A percentile compares a stretch with the other conserved stretches of the same genome.
These are phyloP conservation scores for Rhynchospora breviuscula DNA, from an alignment of 176 grass and related monocot genomes.

Conservation along the genomic window DNA sequence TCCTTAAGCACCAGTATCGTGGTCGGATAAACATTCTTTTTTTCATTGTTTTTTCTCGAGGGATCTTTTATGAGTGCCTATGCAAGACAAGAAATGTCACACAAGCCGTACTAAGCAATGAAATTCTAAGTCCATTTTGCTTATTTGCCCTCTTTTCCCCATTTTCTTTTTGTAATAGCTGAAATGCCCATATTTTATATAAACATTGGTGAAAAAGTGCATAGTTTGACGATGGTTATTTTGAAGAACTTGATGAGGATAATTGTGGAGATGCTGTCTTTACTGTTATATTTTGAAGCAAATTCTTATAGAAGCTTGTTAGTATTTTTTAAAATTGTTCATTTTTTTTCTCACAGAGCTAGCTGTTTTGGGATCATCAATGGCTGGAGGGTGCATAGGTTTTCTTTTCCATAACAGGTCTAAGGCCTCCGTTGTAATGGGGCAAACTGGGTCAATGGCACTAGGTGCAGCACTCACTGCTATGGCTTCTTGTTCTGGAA, in stretches of 20 bases:
- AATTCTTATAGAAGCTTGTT: background rate
- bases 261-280: background rate
- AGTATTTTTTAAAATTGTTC: background rate
- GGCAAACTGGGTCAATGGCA: constrained; percentile 65
- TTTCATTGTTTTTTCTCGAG: background rate
- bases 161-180: background rate
- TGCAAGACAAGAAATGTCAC: background rate
- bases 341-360: constrained; percentile 49
- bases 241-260: background rate
- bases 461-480: constrained; percentile 73
- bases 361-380: constrained; percentile 85
- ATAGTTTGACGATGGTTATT: background rate
- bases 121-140: too few species aligned
- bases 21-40: background rate
- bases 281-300: background rate
- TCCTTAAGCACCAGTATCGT: background rate
- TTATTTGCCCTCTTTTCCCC: background rate
- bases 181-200: background rate
- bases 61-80: background rate
- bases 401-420: constrained; percentile 93
- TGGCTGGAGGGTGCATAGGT: constrained; percentile 77
- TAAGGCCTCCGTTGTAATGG: constrained; percentile 78
- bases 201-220: background rate
- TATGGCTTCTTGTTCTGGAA: constrained; percentile 81
- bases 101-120: background rate